phyloP scores from a whole-genome alignment of 345 rosid genomes.

The Streptanthus diversifolius region DNA sequence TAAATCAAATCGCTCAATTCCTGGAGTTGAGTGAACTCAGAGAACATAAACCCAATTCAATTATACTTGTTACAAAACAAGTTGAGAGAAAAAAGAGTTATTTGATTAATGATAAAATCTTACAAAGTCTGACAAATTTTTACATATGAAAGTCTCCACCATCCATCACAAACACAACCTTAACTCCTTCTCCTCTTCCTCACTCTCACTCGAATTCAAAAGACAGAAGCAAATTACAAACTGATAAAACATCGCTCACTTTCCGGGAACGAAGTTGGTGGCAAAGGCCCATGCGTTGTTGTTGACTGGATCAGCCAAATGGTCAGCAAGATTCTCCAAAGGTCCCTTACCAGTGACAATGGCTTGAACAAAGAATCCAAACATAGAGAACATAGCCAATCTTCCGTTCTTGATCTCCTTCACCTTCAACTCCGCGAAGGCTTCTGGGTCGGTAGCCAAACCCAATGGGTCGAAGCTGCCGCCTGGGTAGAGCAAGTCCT shows the following conservation, averaged over 20 bases:
- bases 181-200: background rate
- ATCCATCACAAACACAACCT: constrained; percentile 17
- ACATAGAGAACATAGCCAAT: constrained; percentile 85
- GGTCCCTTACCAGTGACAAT: constrained; percentile 86
- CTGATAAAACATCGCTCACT: constrained; percentile 43
- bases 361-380: constrained; percentile 82
- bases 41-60: background rate
- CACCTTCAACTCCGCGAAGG: constrained; percentile 76
- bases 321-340: constrained; percentile 73
- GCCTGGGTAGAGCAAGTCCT: constrained; percentile 47
- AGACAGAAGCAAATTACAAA: constrained; percentile 46
- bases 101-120: constrained; percentile 20
- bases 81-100: constrained; percentile 13
- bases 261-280: constrained; percentile 90
- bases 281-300: constrained; percentile 90
- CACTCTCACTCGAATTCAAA: constrained; percentile 16
- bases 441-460: constrained; percentile 73
- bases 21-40: background rate
- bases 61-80: background rate
- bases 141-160: constrained; percentile 22
- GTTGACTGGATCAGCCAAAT: constrained; percentile 77
- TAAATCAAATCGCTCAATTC: background rate
- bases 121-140: constrained; percentile 17
- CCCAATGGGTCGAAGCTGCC: constrained; percentile 54
- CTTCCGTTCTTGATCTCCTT: constrained; percentile 83